These are phyloP conservation scores for Candida manassasensis DNA, from an alignment of 805 yeast genomes.

Conservation along the genomic window DNA sequence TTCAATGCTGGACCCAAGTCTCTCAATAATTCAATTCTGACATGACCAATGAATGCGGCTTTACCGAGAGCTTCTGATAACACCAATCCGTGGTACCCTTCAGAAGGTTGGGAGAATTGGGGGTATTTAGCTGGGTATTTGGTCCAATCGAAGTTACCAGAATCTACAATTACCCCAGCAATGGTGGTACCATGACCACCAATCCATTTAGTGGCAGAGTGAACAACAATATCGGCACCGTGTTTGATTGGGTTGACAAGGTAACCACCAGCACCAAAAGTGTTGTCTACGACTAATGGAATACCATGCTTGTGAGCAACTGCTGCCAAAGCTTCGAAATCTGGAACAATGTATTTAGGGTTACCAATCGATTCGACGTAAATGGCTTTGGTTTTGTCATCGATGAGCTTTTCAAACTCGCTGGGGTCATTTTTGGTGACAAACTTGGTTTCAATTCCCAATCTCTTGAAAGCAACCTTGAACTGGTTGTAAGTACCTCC, in stretches of 20 bases:
- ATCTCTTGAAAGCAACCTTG: constrained; percentile 83
- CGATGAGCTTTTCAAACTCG: constrained; percentile 68
- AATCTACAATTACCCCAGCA: constrained; percentile 86
- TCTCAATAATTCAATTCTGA: constrained; percentile 80
- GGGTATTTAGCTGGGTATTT: constrained; percentile 85
- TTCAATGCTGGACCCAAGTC: constrained; percentile 87
- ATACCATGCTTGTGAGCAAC: constrained; percentile 83
- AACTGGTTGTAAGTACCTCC: constrained; percentile 97
- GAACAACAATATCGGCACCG: constrained; percentile 90
- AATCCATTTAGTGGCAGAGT: constrained; percentile 96
- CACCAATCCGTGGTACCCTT: constrained; percentile 87
- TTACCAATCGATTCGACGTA: constrained; percentile 90
- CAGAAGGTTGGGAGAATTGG: constrained; percentile 85
- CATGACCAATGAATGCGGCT: constrained; percentile 72
- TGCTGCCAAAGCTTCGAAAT: constrained; percentile 69
- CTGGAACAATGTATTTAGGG: constrained; percentile 90
- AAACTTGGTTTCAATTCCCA: constrained; percentile 82
- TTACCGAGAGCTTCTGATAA: constrained; percentile 79
- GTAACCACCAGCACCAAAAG: constrained; percentile 96
- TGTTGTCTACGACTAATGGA: constrained; percentile 91
- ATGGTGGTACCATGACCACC: constrained; percentile 96
- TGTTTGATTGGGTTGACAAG: constrained; percentile 77
- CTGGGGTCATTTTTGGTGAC: constrained; percentile 79
- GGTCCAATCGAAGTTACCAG: constrained; percentile 90
- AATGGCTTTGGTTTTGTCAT: constrained; percentile 82